phyloP scores from a whole-genome alignment of 1,284 basidiomycete species.

The Inonotus obliquus region DNA sequence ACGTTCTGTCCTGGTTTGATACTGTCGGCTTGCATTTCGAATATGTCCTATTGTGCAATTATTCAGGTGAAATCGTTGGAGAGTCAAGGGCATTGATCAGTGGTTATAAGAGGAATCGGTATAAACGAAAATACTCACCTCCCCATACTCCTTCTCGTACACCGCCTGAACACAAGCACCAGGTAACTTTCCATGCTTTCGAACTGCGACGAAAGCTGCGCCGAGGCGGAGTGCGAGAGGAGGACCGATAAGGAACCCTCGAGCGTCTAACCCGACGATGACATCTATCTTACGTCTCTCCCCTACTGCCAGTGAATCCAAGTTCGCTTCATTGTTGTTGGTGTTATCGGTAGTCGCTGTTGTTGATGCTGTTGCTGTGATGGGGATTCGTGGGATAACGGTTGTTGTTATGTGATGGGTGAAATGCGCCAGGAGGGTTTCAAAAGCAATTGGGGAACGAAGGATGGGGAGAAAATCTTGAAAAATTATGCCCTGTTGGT shows the following conservation, averaged over 20 bases:
- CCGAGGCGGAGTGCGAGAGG: slow-evolving; percentile 88
- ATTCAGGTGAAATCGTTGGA: background rate
- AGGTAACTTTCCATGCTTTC: slow-evolving; percentile 94
- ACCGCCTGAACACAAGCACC: slow-evolving; percentile 74
- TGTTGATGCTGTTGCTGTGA: slow-evolving; percentile 39
- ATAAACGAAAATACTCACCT: slow-evolving; percentile 47
- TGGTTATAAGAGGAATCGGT: no score
- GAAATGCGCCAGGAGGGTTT: slow-evolving; percentile 89
- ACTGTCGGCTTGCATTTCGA: slow-evolving; percentile 92
- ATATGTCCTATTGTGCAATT: slow-evolving; percentile 59
- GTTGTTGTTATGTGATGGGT: slow-evolving; percentile 70
- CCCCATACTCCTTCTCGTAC: slow-evolving; percentile 95
- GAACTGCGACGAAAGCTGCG: slow-evolving; percentile 94
- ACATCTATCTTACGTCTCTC: slow-evolving; percentile 81
- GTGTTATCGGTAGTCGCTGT: no score
- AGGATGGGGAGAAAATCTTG: slow-evolving; percentile 92
- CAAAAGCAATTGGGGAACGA: slow-evolving; percentile 78
- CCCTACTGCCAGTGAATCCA: background rate
- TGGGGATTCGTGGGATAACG: slow-evolving; percentile 22
- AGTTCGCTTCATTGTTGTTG: no score
- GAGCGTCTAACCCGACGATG: slow-evolving; percentile 92
- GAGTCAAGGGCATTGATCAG: background rate
- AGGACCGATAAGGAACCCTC: slow-evolving; percentile 95
- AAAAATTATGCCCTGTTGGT: slow-evolving; percentile 79
- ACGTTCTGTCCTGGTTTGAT: slow-evolving; percentile 83